Evolutionary conservation across 176 grass and related monocot genomes (phyloP).

Genomic region (Oryza longistaminata): DNA sequence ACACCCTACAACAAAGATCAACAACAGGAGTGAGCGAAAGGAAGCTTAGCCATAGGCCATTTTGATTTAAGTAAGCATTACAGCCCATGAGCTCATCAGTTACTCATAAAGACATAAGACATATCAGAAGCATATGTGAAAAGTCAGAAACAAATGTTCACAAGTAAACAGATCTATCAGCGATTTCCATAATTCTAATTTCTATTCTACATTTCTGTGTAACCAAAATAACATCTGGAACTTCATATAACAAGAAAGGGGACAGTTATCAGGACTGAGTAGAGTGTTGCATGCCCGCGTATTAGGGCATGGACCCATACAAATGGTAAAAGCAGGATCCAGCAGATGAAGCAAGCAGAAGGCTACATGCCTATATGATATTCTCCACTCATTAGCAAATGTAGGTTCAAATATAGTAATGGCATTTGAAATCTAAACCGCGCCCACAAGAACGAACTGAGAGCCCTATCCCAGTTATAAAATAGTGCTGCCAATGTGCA

Average conservation of each 20-base stretch:
- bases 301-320: background rate
- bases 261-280: background rate
- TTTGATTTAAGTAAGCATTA: background rate
- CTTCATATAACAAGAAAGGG: background rate
- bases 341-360: background rate
- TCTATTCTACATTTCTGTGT: constrained; percentile 1
- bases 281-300: background rate
- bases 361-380: background rate
- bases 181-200: constrained; percentile 15
- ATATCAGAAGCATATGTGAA: background rate
- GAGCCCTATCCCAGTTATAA: background rate
- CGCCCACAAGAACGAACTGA: constrained; percentile 7
- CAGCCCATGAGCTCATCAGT: background rate
- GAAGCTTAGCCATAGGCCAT: constrained; percentile 14
- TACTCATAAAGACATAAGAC: background rate
- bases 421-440: background rate
- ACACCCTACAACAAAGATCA: constrained; percentile 55
- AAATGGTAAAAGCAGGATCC: background rate
- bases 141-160: constrained; percentile 6
- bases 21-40: constrained; percentile 3
- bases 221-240: background rate
- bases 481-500: background rate
- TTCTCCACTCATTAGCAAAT: background rate
- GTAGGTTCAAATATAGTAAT: background rate
- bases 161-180: background rate